phyloP scores from a whole-genome alignment of 768 basidiomycete genomes.

The Cantharellus anzutake region DNA sequence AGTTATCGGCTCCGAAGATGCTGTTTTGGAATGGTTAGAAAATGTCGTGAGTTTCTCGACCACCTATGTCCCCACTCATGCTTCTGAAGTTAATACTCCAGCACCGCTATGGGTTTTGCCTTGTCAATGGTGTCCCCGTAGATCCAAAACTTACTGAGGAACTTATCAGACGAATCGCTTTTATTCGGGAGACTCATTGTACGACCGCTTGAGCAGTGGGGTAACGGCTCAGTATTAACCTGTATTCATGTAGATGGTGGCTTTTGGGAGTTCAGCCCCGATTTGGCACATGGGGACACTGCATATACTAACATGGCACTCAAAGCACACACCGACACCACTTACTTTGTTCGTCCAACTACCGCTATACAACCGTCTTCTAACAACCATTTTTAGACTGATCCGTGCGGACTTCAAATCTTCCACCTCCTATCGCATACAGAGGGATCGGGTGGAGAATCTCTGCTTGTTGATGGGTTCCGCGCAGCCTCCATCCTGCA shows the following conservation, averaged over 20 bases:
- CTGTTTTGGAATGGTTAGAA: conserved; percentile 61
- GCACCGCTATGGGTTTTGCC: conserved; percentile 80
- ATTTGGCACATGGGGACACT: conserved; percentile 79
- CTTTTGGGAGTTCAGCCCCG: conserved; percentile 94
- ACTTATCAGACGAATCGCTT: conserved; percentile 55
- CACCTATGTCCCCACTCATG: neutral
- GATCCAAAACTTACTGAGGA: conserved; percentile 73
- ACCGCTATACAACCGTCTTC: neutral
- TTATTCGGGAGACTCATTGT: conserved; percentile 78
- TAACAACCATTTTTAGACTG: conserved; percentile 33
- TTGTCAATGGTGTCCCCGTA: conserved; percentile 60
- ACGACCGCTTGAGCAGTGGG: conserved; percentile 7
- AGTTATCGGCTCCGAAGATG: conserved; percentile 48
- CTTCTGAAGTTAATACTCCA: conserved; percentile 15
- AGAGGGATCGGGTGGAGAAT: conserved; percentile 65
- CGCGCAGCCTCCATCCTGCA: conserved; percentile 69
- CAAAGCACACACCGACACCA: conserved; percentile 65
- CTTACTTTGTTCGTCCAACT: conserved; percentile 39
- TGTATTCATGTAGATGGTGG: conserved; percentile 44
- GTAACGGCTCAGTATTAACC: too few species aligned
- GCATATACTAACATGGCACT: conserved; percentile 84
- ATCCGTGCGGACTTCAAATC: conserved; percentile 87
- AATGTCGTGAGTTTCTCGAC: conserved; percentile 39
- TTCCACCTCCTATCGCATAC: conserved; percentile 84
- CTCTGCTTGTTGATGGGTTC: conserved; percentile 92